Percentiles rank a stretch among this genome's conserved stretches.
These are phyloP conservation scores for Panellus pusillus DNA, from an alignment of 768 basidiomycete species.

Conservation along the genomic window DNA sequence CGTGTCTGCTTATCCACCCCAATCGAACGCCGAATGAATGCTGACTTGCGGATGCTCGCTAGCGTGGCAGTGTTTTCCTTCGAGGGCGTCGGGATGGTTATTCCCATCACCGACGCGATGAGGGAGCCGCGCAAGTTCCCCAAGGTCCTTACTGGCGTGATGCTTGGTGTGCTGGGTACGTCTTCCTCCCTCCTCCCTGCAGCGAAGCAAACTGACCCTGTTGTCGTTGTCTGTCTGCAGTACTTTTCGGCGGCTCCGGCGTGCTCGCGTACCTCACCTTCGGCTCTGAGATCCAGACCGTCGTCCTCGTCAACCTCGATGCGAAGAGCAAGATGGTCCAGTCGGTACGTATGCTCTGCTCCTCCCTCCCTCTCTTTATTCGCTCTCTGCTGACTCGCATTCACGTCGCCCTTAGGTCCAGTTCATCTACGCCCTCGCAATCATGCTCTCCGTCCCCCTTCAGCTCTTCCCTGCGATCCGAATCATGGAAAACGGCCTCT, in stretches of 20 bases:
- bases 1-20: conserved; percentile 25
- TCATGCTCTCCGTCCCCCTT: conserved; percentile 86
- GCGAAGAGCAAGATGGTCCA: conserved; percentile 83
- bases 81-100: conserved; percentile 94
- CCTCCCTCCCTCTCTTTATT: neutral
- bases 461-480: conserved; percentile 98
- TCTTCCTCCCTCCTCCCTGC: conserved; percentile 2
- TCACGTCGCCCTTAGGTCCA: conserved; percentile 51
- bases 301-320: conserved; percentile 93
- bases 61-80: conserved; percentile 98
- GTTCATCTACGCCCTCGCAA: conserved; percentile 89
- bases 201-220: neutral
- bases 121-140: conserved; percentile 94
- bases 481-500: conserved; percentile 95
- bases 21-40: too few relatives aligned
- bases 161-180: conserved; percentile 79
- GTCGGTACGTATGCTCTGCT: conserved; percentile 49
- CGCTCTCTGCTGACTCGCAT: neutral
- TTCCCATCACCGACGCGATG: conserved; percentile 98
- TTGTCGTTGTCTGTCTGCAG: conserved; percentile 31
- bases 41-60: conserved; percentile 5
- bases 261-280: conserved; percentile 86
- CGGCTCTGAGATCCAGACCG: conserved; percentile 84
- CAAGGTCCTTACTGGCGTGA: conserved; percentile 81
- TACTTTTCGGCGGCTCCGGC: conserved; percentile 88